A percentile compares a stretch with the other conserved stretches of the same genome.
Evolutionary conservation across 345 rosid genomes (phyloP).

Genomic region (Eucalyptus erythrocorys): DNA sequence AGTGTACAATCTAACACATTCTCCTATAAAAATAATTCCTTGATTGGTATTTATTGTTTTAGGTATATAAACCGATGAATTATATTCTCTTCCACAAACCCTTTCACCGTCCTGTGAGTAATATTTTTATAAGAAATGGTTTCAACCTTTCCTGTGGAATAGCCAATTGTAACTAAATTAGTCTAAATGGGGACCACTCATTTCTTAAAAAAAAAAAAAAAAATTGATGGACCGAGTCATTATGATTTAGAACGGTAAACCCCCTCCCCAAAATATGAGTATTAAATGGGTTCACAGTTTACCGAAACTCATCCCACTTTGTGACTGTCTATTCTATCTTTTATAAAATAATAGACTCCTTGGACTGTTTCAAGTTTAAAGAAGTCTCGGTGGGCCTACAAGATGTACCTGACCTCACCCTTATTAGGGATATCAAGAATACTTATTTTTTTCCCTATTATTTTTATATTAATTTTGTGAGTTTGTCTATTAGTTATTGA

Average conservation of each 20-base stretch:
- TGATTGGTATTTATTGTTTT: too few relatives aligned
- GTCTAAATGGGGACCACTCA: not conserved
- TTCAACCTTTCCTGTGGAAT: not conserved
- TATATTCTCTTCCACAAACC: not conserved
- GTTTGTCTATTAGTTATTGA: not conserved
- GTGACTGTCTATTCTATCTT: not conserved
- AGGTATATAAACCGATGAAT: not conserved
- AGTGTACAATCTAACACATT: not conserved
- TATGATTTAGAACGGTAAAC: too few relatives aligned
- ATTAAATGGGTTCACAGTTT: rapidly evolving
- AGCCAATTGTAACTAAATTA: not conserved
- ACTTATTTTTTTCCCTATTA: not conserved
- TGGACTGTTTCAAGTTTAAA: not conserved
- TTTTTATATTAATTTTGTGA: not conserved
- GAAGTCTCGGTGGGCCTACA: not conserved
- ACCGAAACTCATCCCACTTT: not conserved
- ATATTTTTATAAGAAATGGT: not conserved
- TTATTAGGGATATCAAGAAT: too few relatives aligned
- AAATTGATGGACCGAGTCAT: not conserved
- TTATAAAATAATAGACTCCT: not conserved
- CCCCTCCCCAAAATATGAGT: not conserved
- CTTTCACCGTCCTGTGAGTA: not conserved
- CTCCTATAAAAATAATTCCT: not conserved
- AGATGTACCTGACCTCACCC: not conserved
- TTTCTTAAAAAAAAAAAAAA: not conserved